Evolutionary conservation across 306 rosid genomes (phyloP), one percentile per base, ranked within the genome.

Genomic region (Pyrus betulifolia): DNA sequence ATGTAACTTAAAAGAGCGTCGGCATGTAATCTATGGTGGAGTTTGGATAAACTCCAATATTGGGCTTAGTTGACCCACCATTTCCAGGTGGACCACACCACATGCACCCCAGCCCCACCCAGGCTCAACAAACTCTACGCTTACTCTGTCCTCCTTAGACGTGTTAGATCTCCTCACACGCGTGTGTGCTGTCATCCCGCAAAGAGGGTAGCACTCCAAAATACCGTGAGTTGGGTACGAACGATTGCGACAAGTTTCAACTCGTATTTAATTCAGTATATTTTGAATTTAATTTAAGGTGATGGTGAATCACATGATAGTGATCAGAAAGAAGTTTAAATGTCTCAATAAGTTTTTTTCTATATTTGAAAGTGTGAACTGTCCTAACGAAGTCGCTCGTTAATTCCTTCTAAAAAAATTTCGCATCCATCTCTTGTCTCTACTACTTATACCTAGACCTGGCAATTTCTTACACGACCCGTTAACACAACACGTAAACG

Each of bases 11-110:
- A 1, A 28, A n/a, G 57, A 38, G 66, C 35, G 69, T 49, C 30
- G 33, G 54, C 15, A 30, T 15, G 1, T 3, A 3, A 11, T 21
- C 15, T 45, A 0, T 40, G 44, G 3, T 40, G 44, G 59, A 64
- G 11, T 42, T 55, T 57, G 74, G 76, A 76, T 38, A 64, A 61
- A 74, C 31, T 52, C 40, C 40, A 17, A 19, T 15, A 9, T 75
- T 27, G 83, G 80, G 62, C 72, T 61, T 22, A 5, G 63, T 70
- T 75, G 83, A 83, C 86, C 84, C 81, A 76, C 84, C 79, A 76
- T 76, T 65, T 67, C 25, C 69, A 67, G 76, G 80, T 79, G 86
- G 65, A 71, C 65, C 75, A 71, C 42, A 61, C 78, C 78, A 75
- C 74, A 61, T 44, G 17, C 64, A 55, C 60, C 55, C 40, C 11